Percentiles rank a stretch among this genome's conserved stretches.
Evolutionary conservation across 2,329 filamentous ascomycete genomes (phyloP).

Genomic region (Monilinia aucupariae): DNA sequence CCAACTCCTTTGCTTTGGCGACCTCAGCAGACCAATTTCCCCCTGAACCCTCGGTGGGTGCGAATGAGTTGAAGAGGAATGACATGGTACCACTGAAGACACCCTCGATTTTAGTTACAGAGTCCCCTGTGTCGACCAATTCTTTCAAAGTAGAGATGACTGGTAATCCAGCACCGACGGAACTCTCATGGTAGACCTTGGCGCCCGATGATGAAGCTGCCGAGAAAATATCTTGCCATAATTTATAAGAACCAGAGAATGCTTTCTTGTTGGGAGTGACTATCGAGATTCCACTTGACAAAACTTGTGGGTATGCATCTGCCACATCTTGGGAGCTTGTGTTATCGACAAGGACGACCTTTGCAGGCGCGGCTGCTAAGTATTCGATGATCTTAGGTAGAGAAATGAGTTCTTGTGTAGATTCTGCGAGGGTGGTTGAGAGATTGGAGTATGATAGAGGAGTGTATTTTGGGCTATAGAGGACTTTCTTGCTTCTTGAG

Average conservation of each 20-base stretch:
- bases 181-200: constrained; percentile 91
- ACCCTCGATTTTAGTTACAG: constrained; percentile 87
- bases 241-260: constrained; percentile 72
- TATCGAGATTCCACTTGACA: constrained; percentile 78
- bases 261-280: constrained; percentile 99
- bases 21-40: constrained; percentile 90
- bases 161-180: constrained; percentile 86
- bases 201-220: constrained; percentile 66
- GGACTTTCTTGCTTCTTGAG: constrained; percentile 75
- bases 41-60: constrained; percentile 68
- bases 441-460: constrained; percentile 56
- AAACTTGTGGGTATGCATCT: constrained; percentile 72
- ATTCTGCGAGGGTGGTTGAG: constrained; percentile 58
- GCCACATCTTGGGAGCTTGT: constrained; percentile 87
- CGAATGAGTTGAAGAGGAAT: constrained; percentile 97
- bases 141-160: constrained; percentile 92
- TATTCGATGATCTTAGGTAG: constrained; percentile 70
- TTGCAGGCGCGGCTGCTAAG: constrained; percentile 70
- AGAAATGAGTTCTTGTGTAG: constrained; percentile 58
- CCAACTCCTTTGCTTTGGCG: constrained; percentile 82
- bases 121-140: constrained; percentile 87
- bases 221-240: constrained; percentile 84
- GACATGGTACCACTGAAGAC: constrained; percentile 98
- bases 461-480: constrained; percentile 69
- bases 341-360: constrained; percentile 86